Base-by-base conservation (phyloP, 1,284 basidiomycete genomes). In the Neolentinus lepideus region DNA sequence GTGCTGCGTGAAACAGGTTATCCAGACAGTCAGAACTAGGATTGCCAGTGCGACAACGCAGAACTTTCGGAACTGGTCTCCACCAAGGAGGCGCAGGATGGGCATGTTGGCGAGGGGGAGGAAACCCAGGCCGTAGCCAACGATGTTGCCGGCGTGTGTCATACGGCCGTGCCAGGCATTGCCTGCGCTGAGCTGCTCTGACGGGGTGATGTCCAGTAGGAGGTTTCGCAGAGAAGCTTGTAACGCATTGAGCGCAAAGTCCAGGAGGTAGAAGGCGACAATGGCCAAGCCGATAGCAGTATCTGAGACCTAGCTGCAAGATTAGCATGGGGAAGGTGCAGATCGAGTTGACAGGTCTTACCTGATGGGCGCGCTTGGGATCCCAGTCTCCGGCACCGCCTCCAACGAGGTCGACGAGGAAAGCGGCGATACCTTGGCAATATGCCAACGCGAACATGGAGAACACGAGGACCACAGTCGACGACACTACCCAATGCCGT, bases 131-230 rank as follows among this genome's bases (percentile, higher is more conserved):
- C 90, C 90, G 70, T 88, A 97, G 1, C 95, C 94, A 61, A 95
- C 71, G 54, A 97, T 95, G 66, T 94, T 97, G 24, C 93, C 94
- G n/a, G 92, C 85, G 67, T 97, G 93, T 51, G 85, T 88, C 90
- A 97, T 95, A 56, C 93, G 79, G 16, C 94, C 92, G 63, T 98
- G 94, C 95, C 96, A 99, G n/a, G 96, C 96, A 72, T 98, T 99
- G 4, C 90, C 94, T 14, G 85, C 79, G 60, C 88, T 94, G 33
- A 98, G 81, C 69, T 98, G 94, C 59, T 88, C 81, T 2, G 87
- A 80, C 2, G 94, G 94, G 0, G 92, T 85, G 48, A 94, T 75
- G 68, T 99, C 96, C 57, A 99, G 79, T 12, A 98, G 80, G 22
- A 99, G 81, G 66, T 97, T 97, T 33, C 95, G 80, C 21, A 96